These are phyloP conservation scores for Panicum virgatum DNA, from an alignment of 202 grass and related monocot species.

Conservation along the genomic window DNA sequence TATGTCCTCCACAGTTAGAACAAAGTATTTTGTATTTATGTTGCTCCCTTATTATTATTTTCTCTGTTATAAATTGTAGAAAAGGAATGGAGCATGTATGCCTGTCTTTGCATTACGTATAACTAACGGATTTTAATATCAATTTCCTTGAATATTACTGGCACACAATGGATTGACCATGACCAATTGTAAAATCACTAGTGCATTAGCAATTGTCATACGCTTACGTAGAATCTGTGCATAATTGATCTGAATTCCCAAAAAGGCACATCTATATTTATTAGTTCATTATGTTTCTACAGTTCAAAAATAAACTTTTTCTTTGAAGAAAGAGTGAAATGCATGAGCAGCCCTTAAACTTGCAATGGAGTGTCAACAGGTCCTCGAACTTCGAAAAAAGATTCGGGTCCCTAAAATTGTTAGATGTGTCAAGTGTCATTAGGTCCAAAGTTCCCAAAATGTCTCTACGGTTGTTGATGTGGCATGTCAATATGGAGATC, in stretches of 20 bases:
- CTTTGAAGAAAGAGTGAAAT: neutral
- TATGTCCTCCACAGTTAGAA: neutral
- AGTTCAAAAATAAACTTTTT: neutral
- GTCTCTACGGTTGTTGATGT: neutral
- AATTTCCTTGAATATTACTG: neutral
- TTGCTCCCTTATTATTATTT: constrained; percentile 9
- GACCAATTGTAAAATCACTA: neutral
- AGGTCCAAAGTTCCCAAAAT: neutral
- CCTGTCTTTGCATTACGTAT: neutral
- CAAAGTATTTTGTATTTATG: neutral
- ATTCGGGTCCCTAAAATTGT: neutral
- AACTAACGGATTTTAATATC: neutral
- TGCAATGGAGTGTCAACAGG: neutral
- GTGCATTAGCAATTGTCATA: neutral
- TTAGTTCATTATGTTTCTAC: neutral
- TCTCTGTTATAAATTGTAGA: neutral
- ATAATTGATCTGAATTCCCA: neutral
- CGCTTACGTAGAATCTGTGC: neutral
- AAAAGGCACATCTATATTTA: neutral
- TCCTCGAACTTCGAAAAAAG: neutral
- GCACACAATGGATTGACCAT: neutral
- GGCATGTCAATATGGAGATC: neutral
- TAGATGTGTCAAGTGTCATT: neutral
- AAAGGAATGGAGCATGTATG: neutral
- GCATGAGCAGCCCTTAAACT: neutral